Evolutionary conservation across 257 asterid genomes (phyloP).

Genomic region (Solanum stenotomum): DNA sequence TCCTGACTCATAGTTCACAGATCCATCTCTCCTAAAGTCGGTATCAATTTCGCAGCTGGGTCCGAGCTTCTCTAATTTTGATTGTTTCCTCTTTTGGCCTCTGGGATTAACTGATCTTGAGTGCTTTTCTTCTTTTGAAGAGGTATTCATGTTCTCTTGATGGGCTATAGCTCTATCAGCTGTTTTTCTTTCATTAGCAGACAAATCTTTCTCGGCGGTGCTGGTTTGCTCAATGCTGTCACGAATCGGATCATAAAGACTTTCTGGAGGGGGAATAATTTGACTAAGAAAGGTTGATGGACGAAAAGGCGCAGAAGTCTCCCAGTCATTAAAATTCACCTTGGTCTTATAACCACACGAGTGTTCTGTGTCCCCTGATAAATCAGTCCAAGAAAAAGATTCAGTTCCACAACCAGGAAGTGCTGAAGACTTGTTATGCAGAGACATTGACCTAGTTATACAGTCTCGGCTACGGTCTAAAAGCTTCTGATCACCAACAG

Average conservation of each 20-base stretch:
- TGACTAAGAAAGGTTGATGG: conserved; percentile 54
- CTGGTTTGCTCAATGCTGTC: conserved; percentile 28
- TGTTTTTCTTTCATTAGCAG: conserved; percentile 8
- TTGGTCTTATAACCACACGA: conserved; percentile 17
- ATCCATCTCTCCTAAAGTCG: conserved; percentile 9
- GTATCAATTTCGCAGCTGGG: not conserved
- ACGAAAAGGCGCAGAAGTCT: conserved; percentile 57
- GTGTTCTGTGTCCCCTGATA: conserved; percentile 15
- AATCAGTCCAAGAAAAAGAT: conserved; percentile 12
- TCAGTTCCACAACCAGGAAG: conserved; percentile 36
- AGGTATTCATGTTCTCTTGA: conserved; percentile 8
- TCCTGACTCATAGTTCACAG: conserved; percentile 29
- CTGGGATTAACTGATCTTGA: conserved; percentile 16
- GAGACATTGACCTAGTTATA: conserved; percentile 30
- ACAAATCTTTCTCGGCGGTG: not conserved
- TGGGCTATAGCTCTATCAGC: not conserved
- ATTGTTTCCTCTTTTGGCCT: not conserved
- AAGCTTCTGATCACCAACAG: conserved; percentile 20
- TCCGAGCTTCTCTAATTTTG: not conserved
- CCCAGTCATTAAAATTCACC: conserved; percentile 47
- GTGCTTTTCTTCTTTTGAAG: conserved; percentile 29
- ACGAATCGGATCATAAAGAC: conserved; percentile 33
- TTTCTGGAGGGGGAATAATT: conserved; percentile 36
- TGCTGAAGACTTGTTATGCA: conserved; percentile 32
- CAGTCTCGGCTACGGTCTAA: conserved; percentile 19